Base-by-base conservation (phyloP, 2,329 filamentous ascomycete species). In the Paecilomyces sp. region DNA sequence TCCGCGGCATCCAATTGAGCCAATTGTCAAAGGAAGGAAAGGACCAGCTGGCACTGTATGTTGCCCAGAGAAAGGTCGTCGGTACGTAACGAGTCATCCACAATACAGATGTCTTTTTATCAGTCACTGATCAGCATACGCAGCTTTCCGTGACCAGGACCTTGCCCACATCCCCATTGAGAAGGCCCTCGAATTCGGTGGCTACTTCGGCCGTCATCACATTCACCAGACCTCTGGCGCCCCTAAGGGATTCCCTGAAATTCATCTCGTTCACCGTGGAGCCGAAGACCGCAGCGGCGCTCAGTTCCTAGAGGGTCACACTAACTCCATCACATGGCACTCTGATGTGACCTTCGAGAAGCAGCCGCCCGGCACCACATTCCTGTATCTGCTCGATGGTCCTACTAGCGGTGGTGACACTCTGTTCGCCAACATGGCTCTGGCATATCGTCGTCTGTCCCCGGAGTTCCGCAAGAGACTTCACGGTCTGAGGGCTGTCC, bases 301-400 rank as follows among this genome's bases (percentile, higher is more conserved):
- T 22, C 79, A 83, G 55, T 89, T 88, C 74, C 87, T 91, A 65
- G 77, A 82, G 58, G 84, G 85, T 54, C 83, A 89, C 24, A 92
- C 89, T 3, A 93, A 88, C 75, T 90, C 88, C 0, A 86, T 95
- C 1, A 90, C 90, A 7, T 96, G 91, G 91, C 92, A 96, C 77
- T 90, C 87, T 0, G 92, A 96, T 66, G 88, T 96, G 1, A 90
- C 89, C 0, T 96, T 95, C 71, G 92, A 96, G 78, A 79, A 84
- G 65, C 92, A 97, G 76, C 91, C 92, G 1, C 91, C 92, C 0
- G 91, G 91, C 31, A 96, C 91, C 0, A 96, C 92, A 0, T 95
- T 96, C 75, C 76, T 96, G 36, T 96, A 95, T 71, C 81, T 92
- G 56, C 83, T 97, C n/a, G 91, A 96, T 70, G 87, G 85, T 53